These are phyloP conservation scores for Zychaea mexicana DNA, from an alignment of 371 early-diverging fungal species.

Conservation along the genomic window DNA sequence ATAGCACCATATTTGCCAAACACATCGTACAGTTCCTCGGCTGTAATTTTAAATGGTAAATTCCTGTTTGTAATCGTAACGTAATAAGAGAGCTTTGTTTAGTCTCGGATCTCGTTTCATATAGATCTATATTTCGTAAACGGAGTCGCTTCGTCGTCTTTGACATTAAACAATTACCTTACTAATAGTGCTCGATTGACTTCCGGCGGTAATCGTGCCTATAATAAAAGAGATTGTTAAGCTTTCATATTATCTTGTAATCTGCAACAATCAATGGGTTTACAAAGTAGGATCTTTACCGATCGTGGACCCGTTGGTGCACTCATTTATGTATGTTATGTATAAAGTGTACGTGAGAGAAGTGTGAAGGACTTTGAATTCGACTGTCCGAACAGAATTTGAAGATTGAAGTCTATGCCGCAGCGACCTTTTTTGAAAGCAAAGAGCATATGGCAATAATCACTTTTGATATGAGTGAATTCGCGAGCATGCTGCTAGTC, in stretches of 20 bases:
- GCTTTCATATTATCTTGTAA: neutral
- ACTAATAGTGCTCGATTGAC: constrained; percentile 92
- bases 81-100: neutral
- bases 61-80: constrained; percentile 56
- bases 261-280: neutral
- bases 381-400: no score
- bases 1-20: constrained; percentile 98
- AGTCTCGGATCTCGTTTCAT: neutral
- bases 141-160: no score
- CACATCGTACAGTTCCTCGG: constrained; percentile 95
- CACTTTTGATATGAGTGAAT: no score
- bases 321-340: constrained; percentile 1
- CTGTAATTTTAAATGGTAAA: constrained; percentile 92
- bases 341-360: neutral
- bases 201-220: constrained; percentile 90
- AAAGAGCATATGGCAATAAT: no score
- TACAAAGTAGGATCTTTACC: neutral
- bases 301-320: constrained; percentile 1
- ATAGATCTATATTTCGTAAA: neutral
- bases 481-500: no score
- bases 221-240: neutral
- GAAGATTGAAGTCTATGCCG: no score
- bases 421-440: no score
- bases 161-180: no score
- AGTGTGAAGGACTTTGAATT: neutral